Conservation (phyloP, 164 flowering plant species). For the Vitis labrusca region DNA sequence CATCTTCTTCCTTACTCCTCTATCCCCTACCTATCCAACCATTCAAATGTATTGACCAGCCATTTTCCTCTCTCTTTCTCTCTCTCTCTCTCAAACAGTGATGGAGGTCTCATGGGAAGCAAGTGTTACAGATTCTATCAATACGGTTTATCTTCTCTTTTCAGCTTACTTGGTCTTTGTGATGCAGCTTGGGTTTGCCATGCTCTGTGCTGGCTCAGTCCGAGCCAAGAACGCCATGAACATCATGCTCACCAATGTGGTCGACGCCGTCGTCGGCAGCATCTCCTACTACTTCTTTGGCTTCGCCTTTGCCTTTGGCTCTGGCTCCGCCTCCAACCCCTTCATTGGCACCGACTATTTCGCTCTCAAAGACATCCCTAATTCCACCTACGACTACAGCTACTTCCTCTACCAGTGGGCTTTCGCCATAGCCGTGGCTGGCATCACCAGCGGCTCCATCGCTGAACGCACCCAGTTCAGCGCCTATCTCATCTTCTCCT, state of each 20-base stretch:
- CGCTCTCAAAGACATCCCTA: conserved; percentile 49
- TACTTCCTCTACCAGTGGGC: conserved; percentile 83
- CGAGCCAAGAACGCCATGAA: conserved; percentile 77
- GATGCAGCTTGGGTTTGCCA: conserved; percentile 84
- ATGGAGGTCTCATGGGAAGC: conserved; percentile 54
- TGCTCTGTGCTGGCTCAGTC: conserved; percentile 81
- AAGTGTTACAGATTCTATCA: conserved; percentile 46
- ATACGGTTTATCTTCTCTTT: conserved; percentile 54
- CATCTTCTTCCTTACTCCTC: conserved; percentile 1
- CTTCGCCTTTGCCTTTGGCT: conserved; percentile 69
- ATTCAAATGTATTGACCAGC: background rate
- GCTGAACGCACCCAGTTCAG: conserved; percentile 81
- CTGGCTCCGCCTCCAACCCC: conserved; percentile 43
- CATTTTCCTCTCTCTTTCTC: background rate
- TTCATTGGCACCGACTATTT: conserved; percentile 60
- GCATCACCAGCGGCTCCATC: conserved; percentile 79
- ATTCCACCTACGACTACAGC: conserved; percentile 43
- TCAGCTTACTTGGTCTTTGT: conserved; percentile 67
- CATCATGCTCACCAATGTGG: conserved; percentile 77
- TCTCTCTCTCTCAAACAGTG: conserved; percentile 1
- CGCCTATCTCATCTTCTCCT: conserved; percentile 65
- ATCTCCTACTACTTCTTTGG: conserved; percentile 74
- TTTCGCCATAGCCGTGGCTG: conserved; percentile 78
- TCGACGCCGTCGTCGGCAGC: conserved; percentile 72
- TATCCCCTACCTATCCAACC: background rate